These are phyloP conservation scores for Quercus agrifolia DNA, from an alignment of 306 rosid species.

Conservation along the genomic window DNA sequence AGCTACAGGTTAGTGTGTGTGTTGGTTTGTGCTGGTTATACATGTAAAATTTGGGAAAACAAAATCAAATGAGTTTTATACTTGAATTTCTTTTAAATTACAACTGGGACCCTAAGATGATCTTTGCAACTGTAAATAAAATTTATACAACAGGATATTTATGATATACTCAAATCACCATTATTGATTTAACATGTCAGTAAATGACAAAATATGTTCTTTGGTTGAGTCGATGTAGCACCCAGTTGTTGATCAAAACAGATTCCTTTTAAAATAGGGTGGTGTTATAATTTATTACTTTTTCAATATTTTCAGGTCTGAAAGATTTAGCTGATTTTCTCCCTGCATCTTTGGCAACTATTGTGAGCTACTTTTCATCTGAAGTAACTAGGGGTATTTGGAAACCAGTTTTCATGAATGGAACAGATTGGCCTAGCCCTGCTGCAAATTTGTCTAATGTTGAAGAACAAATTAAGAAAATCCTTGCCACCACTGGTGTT, in stretches of 20 bases:
- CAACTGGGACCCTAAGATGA: neutral
- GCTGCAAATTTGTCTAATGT: conserved; percentile 83
- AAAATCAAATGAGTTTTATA: neutral
- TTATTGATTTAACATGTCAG: neutral
- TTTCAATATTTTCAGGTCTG: conserved; percentile 62
- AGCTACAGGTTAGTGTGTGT: conserved; percentile 70
- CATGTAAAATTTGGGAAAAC: neutral
- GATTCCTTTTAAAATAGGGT: neutral
- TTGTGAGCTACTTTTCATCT: conserved; percentile 92
- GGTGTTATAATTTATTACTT: neutral
- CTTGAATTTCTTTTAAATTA: neutral
- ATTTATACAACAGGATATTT: neutral
- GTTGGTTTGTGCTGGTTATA: conserved; percentile 2
- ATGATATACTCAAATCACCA: neutral
- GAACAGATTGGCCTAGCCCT: conserved; percentile 99
- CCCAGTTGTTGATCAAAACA: neutral
- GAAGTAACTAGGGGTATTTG: conserved; percentile 95
- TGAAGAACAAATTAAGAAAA: conserved; percentile 88
- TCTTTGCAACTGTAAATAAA: neutral
- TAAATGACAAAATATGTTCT: neutral
- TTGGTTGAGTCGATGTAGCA: neutral
- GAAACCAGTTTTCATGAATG: conserved; percentile 95
- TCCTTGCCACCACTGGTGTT: conserved; percentile 94
- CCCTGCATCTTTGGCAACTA: conserved; percentile 95
- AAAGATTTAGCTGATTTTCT: conserved; percentile 97